Conservation (phyloP, 1,139 yeast species). For the Scheffersomyces segobiensis region DNA sequence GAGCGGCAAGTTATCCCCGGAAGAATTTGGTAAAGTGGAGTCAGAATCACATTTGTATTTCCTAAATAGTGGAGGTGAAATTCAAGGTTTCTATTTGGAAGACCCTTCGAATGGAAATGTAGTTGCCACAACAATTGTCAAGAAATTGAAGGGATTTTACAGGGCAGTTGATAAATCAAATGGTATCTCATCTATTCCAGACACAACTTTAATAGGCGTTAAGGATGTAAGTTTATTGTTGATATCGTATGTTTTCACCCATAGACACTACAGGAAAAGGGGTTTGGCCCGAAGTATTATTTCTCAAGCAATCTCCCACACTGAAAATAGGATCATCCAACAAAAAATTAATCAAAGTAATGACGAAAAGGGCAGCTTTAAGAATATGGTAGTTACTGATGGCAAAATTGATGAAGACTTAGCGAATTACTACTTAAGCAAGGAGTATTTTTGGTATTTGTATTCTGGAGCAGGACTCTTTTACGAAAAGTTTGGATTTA, state of each 20-base stretch:
- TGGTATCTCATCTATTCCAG: conserved; percentile 33
- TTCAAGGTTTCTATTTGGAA: conserved; percentile 29
- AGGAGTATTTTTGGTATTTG: conserved; percentile 36
- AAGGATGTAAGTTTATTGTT: conserved; percentile 27
- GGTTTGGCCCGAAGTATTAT: conserved; percentile 35
- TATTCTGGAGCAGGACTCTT: conserved; percentile 37
- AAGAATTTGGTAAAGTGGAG: conserved; percentile 26
- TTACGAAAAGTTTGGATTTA: conserved; percentile 42
- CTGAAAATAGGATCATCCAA: conserved; percentile 31
- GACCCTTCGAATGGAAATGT: conserved; percentile 25
- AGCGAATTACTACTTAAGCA: conserved; percentile 38
- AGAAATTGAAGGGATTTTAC: conserved; percentile 27
- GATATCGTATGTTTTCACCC: conserved; percentile 32
- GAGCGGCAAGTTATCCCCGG: conserved; percentile 25
- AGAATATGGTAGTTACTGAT: conserved; percentile 28
- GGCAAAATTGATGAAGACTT: conserved; percentile 32
- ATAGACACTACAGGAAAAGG: conserved; percentile 24
- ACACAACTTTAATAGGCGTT: conserved; percentile 36
- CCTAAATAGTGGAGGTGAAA: conserved; percentile 12
- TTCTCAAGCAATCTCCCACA: conserved; percentile 28
- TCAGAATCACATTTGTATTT: conserved; percentile 15
- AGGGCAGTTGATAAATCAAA: conserved; percentile 32
- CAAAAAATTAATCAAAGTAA: conserved; percentile 25
- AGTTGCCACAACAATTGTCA: conserved; percentile 29
- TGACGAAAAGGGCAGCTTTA: conserved; percentile 27